Evolutionary conservation across 257 asterid species (phyloP).

Genomic region (Ballota nigra): DNA sequence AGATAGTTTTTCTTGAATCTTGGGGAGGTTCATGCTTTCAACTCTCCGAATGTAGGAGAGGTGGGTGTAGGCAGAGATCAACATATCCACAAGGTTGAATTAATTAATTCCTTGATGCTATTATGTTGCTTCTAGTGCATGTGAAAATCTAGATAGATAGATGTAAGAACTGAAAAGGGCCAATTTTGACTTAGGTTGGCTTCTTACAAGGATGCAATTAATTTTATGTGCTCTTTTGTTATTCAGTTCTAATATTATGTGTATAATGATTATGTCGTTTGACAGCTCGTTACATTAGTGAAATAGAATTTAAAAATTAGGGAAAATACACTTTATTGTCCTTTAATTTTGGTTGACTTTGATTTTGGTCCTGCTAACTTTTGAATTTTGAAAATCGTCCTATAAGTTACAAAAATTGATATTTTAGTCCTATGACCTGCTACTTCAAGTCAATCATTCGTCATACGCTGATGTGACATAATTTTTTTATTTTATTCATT

Average conservation of each 20-base stretch:
- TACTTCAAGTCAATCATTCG: too few species aligned
- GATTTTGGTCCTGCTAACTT: too few species aligned
- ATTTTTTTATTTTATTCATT: too few species aligned
- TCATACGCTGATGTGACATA: too few species aligned
- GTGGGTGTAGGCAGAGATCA: slow-evolving; percentile 3
- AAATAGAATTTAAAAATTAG: neutral
- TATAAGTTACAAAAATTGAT: too few species aligned
- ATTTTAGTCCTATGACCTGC: too few species aligned
- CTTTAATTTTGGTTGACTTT: too few species aligned
- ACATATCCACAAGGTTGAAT: slow-evolving; percentile 7
- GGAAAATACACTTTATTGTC: too few species aligned
- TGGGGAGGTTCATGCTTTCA: neutral
- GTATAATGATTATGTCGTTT: neutral
- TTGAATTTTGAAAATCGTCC: too few species aligned
- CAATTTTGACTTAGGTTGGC: neutral
- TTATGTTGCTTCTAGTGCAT: slow-evolving; percentile 2
- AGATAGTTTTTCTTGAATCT: neutral
- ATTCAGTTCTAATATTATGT: neutral
- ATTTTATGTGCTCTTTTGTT: neutral
- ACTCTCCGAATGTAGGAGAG: neutral
- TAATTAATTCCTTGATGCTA: neutral
- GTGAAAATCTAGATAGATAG: neutral
- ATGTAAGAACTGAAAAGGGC: neutral
- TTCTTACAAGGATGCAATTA: neutral
- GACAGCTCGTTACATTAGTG: neutral